phyloP scores from a whole-genome alignment of 108 stramenopile genomes.

The Nitzschia sp. region DNA sequence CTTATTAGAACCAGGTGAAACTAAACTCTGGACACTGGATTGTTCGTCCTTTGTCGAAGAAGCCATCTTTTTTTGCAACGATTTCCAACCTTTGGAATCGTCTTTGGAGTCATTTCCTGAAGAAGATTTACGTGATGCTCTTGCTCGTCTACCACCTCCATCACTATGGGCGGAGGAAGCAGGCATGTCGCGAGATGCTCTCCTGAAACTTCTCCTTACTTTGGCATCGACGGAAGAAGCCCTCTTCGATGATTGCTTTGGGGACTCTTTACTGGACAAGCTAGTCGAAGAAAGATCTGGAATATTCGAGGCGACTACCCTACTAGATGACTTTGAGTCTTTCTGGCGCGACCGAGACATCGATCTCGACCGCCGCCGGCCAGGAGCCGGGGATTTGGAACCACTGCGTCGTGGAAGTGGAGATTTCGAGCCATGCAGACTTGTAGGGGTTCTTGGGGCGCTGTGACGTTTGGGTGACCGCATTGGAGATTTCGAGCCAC shows the following conservation, averaged over 20 bases:
- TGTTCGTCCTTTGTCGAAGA: neutral
- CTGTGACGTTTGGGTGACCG: neutral
- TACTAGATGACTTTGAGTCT: neutral
- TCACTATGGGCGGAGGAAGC: neutral
- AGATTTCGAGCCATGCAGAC: neutral
- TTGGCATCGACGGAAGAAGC: neutral
- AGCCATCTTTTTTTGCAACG: neutral
- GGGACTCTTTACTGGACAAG: neutral
- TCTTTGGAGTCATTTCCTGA: neutral
- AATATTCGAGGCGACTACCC: neutral
- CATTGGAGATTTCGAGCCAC: neutral
- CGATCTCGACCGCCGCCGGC: neutral
- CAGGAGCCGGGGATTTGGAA: neutral
- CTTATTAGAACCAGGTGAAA: neutral
- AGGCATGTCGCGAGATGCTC: neutral
- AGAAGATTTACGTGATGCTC: neutral
- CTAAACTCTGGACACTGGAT: neutral
- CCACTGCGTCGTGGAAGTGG: neutral
- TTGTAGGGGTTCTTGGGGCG: neutral
- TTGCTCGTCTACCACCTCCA: neutral
- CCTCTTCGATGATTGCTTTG: neutral
- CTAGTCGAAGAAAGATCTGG: neutral
- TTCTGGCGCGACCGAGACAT: neutral
- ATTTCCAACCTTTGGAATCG: neutral
- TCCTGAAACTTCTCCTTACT: neutral